A percentile compares a stretch with the other conserved stretches of the same genome.
These are phyloP conservation scores for Endogone sp. DNA, from an alignment of 192 early-diverging fungal genomes.

Conservation along the genomic window DNA sequence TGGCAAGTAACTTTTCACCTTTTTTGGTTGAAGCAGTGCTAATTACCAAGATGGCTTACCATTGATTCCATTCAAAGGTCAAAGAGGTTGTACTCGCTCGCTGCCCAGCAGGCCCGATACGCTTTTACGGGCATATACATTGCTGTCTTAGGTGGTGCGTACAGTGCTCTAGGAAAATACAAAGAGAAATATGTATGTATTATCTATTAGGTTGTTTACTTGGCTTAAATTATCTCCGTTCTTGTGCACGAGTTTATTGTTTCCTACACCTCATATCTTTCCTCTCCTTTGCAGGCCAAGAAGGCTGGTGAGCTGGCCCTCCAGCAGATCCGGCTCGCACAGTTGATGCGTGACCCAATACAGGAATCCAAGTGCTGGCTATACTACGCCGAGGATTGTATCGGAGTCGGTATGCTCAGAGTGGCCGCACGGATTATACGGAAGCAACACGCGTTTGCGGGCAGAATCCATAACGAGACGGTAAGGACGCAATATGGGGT, in stretches of 20 bases:
- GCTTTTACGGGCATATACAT: constrained; percentile 29
- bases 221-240: no score
- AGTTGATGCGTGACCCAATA: constrained; percentile 25
- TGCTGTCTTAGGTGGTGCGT: constrained; percentile 39
- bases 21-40: no score
- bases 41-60: no score
- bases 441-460: constrained; percentile 12
- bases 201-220: no score
- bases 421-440: constrained; percentile 22
- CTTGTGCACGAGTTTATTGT: no score
- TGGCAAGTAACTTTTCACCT: not conserved
- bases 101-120: not conserved
- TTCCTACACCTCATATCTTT: not conserved
- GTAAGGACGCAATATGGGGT: no score
- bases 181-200: constrained; percentile 27
- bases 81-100: not conserved
- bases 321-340: constrained; percentile 33
- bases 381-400: constrained; percentile 40
- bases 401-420: constrained; percentile 21
- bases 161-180: constrained; percentile 35
- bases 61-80: not conserved
- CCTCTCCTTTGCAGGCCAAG: constrained; percentile 15
- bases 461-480: constrained; percentile 1
- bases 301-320: constrained; percentile 29
- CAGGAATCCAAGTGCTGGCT: constrained; percentile 42